Evolutionary conservation across 2,329 filamentous ascomycete species (phyloP).

Genomic region (Hypoxylon sp.): DNA sequence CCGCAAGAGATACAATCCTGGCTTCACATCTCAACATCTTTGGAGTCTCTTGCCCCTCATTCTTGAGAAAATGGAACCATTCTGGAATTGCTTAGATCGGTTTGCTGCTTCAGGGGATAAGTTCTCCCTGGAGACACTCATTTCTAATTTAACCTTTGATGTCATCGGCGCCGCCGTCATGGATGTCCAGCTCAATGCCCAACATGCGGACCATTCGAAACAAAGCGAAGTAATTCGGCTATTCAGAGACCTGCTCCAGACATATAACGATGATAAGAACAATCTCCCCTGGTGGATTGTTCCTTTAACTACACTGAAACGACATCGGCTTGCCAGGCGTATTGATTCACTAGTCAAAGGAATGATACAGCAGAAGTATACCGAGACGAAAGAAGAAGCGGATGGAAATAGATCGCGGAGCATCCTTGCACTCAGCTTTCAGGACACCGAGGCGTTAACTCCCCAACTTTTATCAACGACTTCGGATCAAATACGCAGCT

Average conservation of each 20-base stretch:
- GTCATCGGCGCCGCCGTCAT: constrained; percentile 57
- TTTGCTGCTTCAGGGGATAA: constrained; percentile 49
- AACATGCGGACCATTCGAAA: constrained; percentile 47
- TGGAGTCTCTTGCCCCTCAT: constrained; percentile 57
- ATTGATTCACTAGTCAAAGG: constrained; percentile 50
- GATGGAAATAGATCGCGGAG: constrained; percentile 49
- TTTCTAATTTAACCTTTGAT: constrained; percentile 58
- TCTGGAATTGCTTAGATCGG: constrained; percentile 53
- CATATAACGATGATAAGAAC: constrained; percentile 47
- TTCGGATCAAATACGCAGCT: constrained; percentile 57
- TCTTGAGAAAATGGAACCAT: constrained; percentile 55
- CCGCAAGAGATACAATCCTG: constrained; percentile 58
- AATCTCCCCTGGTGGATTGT: constrained; percentile 45
- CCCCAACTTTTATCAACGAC: constrained; percentile 52
- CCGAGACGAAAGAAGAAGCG: constrained; percentile 37
- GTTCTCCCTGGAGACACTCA: constrained; percentile 49
- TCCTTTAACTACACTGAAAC: constrained; percentile 30
- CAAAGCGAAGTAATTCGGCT: constrained; percentile 53
- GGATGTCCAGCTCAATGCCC: constrained; percentile 55
- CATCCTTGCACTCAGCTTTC: constrained; percentile 55
- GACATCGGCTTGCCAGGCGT: constrained; percentile 28
- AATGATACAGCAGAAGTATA: constrained; percentile 51
- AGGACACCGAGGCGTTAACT: constrained; percentile 51
- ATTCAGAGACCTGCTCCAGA: constrained; percentile 51
- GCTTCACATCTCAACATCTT: constrained; percentile 58